These are phyloP conservation scores for Quercus alba DNA, from an alignment of 306 rosid genomes.

Conservation along the genomic window DNA sequence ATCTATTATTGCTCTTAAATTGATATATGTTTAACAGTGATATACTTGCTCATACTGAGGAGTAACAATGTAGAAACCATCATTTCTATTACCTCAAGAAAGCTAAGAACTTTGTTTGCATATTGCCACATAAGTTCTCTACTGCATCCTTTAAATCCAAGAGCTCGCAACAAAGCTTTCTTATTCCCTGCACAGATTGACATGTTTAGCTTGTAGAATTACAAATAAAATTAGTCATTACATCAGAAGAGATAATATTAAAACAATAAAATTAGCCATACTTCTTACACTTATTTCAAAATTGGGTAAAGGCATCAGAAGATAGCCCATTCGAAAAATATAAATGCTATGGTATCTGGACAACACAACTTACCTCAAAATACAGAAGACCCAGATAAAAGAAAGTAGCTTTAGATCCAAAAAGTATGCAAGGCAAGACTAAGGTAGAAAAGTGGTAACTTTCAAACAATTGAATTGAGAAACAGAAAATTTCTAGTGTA, in stretches of 20 bases:
- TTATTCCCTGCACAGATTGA: slow-evolving; percentile 65
- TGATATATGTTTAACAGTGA: background rate
- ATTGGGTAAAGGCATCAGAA: too few species aligned
- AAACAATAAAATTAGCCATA: too few species aligned
- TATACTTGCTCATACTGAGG: background rate
- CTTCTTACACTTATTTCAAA: too few species aligned
- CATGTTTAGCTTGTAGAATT: background rate
- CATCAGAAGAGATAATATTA: background rate
- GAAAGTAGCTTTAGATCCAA: background rate
- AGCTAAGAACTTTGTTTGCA: slow-evolving; percentile 85
- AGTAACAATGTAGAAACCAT: background rate
- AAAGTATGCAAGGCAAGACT: background rate
- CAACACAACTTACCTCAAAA: background rate
- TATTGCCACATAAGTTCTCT: slow-evolving; percentile 92
- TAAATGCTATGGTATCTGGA: too few species aligned
- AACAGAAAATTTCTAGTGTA: background rate
- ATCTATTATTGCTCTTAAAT: too few species aligned
- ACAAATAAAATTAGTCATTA: background rate
- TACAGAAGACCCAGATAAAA: background rate
- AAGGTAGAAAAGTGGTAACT: background rate
- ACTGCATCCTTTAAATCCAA: slow-evolving; percentile 91
- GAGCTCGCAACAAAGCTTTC: slow-evolving; percentile 94
- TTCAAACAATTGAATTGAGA: background rate
- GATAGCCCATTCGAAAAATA: too few species aligned
- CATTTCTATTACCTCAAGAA: slow-evolving; percentile 65